Evolutionary conservation across 768 basidiomycete species (phyloP).

Genomic region (Lentinula aciculospora): DNA sequence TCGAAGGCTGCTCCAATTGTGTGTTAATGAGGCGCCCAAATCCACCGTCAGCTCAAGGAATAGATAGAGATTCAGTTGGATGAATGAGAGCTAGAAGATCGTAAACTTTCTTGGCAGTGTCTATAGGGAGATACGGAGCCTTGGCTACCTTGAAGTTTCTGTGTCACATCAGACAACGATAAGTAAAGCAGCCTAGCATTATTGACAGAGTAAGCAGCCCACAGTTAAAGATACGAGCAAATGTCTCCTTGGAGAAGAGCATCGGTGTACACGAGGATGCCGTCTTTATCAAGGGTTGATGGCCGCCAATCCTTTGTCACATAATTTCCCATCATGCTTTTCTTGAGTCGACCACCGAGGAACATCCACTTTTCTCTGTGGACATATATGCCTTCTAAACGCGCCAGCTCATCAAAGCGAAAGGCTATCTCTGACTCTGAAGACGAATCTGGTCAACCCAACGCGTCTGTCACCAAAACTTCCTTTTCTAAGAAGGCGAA

Average conservation of each 20-base stretch:
- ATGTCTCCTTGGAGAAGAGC: no score
- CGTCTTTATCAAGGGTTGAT: no score
- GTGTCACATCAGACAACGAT: background rate
- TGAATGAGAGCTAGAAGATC: background rate
- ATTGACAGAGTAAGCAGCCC: no score
- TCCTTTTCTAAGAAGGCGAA: conserved; percentile 20
- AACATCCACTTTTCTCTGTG: background rate
- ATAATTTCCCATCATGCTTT: background rate
- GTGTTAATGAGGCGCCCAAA: background rate
- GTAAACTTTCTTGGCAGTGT: background rate
- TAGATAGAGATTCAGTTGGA: background rate
- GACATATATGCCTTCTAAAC: conserved; percentile 23
- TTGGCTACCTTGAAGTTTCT: background rate
- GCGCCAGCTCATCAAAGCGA: conserved; percentile 23
- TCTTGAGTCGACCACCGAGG: background rate
- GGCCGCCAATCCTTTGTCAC: background rate
- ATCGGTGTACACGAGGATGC: no score
- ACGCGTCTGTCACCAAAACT: conserved; percentile 7
- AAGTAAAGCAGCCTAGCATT: background rate
- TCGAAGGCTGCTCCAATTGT: background rate
- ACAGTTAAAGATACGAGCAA: no score
- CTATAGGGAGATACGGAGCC: background rate
- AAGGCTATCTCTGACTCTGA: conserved; percentile 20
- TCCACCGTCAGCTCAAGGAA: background rate
- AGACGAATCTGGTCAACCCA: conserved; percentile 17